phyloP scores from a whole-genome alignment of 2,329 filamentous ascomycete species.

The Xylariaceae sp. region DNA sequence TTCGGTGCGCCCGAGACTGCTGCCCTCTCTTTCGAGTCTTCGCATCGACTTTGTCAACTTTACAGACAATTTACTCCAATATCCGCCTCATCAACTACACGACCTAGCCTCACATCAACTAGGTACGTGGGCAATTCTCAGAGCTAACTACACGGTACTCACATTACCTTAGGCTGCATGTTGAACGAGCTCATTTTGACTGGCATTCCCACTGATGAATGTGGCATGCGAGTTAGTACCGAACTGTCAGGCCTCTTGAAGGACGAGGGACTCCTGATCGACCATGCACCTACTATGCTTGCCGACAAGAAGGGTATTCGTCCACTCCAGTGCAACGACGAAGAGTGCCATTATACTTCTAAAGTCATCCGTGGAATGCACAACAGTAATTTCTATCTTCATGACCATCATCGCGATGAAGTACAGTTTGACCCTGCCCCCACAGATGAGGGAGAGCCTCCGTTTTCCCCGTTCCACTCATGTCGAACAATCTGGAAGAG shows the following conservation, averaged over 20 bases:
- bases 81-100: slow-evolving; percentile 47
- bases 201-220: slow-evolving; percentile 49
- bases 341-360: slow-evolving; percentile 34
- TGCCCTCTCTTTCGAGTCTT: slow-evolving; percentile 46
- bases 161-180: no score
- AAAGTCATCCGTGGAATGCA: slow-evolving; percentile 45
- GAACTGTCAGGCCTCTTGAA: slow-evolving; percentile 53
- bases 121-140: slow-evolving; percentile 23
- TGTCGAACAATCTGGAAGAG: slow-evolving; percentile 51
- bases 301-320: slow-evolving; percentile 40
- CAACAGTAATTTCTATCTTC: slow-evolving; percentile 30
- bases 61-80: slow-evolving; percentile 43
- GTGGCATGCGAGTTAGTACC: slow-evolving; percentile 44
- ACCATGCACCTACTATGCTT: slow-evolving; percentile 44
- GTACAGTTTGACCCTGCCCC: slow-evolving; percentile 40
- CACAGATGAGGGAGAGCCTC: slow-evolving; percentile 40
- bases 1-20: slow-evolving; percentile 37
- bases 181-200: slow-evolving; percentile 53
- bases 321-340: slow-evolving; percentile 35
- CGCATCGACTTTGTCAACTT: slow-evolving; percentile 57
- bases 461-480: slow-evolving; percentile 39
- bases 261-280: slow-evolving; percentile 52
- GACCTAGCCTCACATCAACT: slow-evolving; percentile 53
- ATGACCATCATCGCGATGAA: slow-evolving; percentile 25
- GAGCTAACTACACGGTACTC: slow-evolving; percentile 33